phyloP scores from a whole-genome alignment of 2,329 filamentous ascomycete genomes.

The Talaromyces sp. region DNA sequence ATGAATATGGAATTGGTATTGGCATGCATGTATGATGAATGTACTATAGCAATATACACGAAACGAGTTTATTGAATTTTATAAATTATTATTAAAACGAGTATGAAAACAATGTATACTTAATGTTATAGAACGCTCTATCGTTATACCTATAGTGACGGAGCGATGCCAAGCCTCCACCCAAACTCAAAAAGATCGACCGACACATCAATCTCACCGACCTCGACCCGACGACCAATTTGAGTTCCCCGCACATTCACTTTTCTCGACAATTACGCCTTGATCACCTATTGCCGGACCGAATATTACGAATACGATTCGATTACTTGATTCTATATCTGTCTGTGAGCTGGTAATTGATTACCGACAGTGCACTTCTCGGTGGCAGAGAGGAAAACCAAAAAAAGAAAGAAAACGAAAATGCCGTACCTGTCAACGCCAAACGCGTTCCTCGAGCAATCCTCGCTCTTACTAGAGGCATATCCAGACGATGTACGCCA shows the following conservation, averaged over 20 bases:
- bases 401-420: slow-evolving; percentile 13
- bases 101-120: not conserved
- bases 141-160: not conserved
- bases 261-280: not conserved
- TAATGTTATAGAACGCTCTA: no score
- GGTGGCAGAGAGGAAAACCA: not conserved
- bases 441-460: slow-evolving; percentile 89
- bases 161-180: not conserved
- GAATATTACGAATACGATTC: not conserved
- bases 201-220: not conserved
- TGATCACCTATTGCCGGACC: not conserved
- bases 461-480: slow-evolving; percentile 76
- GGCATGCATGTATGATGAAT: not conserved
- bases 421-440: slow-evolving; percentile 81
- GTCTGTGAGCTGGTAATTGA: not conserved
- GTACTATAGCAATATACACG: not conserved
- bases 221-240: not conserved
- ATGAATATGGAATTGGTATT: not conserved
- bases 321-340: not conserved
- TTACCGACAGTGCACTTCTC: not conserved
- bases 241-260: not conserved
- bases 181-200: not conserved
- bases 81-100: not conserved
- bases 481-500: slow-evolving; percentile 70
- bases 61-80: not conserved